A percentile compares a stretch with the other conserved stretches of the same genome.
Evolutionary conservation across 805 yeast species (phyloP).

Genomic region (Starmerella stigmatis): DNA sequence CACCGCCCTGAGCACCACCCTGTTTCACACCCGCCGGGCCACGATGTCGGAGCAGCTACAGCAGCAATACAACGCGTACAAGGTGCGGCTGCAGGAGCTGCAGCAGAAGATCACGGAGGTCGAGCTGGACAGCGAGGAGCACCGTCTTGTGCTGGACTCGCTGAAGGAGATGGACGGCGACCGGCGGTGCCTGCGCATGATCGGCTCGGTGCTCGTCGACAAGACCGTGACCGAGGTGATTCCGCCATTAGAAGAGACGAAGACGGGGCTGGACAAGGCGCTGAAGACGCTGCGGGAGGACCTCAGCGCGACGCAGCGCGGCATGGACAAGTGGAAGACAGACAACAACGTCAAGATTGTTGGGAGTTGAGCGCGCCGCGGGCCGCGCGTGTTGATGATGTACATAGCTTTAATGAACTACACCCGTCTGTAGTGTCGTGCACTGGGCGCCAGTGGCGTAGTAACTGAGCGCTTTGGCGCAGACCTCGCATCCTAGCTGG

Average conservation of each 20-base stretch:
- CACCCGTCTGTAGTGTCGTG: too few species aligned
- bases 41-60: constrained; percentile 26
- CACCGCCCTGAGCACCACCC: background rate
- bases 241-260: constrained; percentile 49
- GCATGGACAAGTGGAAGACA: constrained; percentile 41
- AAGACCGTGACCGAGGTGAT: constrained; percentile 68
- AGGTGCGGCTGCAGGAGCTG: constrained; percentile 30
- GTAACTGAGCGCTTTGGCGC: too few species aligned
- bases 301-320: constrained; percentile 33
- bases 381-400: background rate
- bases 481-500: too few species aligned
- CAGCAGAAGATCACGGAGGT: constrained; percentile 34
- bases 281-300: constrained; percentile 35
- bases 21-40: background rate
- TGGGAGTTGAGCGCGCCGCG: constrained; percentile 13
- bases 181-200: constrained; percentile 82
- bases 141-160: constrained; percentile 50
- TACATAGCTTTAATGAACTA: background rate
- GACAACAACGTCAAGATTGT: constrained; percentile 44
- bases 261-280: constrained; percentile 38
- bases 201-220: constrained; percentile 85
- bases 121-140: constrained; percentile 36
- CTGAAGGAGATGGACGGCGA: constrained; percentile 41
- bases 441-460: too few species aligned
- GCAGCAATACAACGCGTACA: constrained; percentile 34